phyloP scores from a whole-genome alignment of 768 basidiomycete genomes.

The Rhodotorula graminis region DNA sequence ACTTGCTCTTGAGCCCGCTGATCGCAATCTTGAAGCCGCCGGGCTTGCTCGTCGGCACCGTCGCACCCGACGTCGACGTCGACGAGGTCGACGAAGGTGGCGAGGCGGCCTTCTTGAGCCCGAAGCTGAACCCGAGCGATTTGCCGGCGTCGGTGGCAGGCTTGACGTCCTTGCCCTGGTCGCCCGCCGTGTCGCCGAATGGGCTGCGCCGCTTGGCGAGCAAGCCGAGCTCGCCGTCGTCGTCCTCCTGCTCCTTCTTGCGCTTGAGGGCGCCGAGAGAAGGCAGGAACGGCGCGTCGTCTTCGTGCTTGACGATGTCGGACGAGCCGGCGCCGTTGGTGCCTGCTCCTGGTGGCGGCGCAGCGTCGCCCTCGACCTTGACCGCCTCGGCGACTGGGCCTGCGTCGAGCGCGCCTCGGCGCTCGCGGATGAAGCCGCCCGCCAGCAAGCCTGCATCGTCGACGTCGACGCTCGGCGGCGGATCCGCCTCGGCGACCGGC shows the following conservation, averaged over 20 bases:
- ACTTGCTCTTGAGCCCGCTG: slow-evolving; percentile 9
- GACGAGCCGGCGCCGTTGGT: background rate
- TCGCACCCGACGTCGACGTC: background rate
- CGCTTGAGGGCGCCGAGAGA: slow-evolving; percentile 21
- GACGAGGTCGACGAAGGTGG: background rate
- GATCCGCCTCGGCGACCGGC: background rate
- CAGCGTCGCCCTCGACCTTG: background rate
- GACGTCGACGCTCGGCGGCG: background rate
- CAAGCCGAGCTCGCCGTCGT: slow-evolving; percentile 18
- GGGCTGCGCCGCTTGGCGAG: background rate
- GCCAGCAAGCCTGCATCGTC: slow-evolving; percentile 3
- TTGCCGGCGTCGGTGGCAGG: too few relatives aligned
- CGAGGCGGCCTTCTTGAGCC: background rate
- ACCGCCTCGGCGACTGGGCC: background rate
- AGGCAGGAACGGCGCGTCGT: background rate
- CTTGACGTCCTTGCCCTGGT: background rate
- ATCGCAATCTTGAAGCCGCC: slow-evolving; percentile 30
- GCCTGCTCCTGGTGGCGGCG: background rate
- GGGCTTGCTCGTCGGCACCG: background rate
- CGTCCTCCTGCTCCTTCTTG: slow-evolving; percentile 29
- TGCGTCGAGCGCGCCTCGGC: background rate
- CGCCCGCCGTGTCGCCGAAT: background rate
- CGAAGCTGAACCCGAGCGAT: background rate
- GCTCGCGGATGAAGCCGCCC: slow-evolving; percentile 29
- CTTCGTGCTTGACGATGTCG: background rate